Evolutionary conservation across 495 filamentous ascomycete genomes (phyloP).

Genomic region (Parachaetomium inaequale): DNA sequence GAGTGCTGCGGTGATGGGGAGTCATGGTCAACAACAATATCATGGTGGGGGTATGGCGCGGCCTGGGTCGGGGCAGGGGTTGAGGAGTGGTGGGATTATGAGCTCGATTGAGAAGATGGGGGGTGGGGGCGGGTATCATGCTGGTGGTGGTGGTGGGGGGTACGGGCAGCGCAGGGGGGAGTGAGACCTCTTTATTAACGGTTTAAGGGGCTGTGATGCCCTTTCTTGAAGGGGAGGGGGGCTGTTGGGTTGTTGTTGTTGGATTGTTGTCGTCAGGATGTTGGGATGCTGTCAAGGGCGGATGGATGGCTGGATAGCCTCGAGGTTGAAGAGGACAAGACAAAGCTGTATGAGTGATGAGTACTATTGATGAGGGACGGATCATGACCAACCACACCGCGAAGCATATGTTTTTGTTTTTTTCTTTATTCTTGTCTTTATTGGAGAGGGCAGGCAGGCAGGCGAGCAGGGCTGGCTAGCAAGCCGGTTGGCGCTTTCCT

Average conservation of each 20-base stretch:
- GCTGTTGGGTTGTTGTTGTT: no score
- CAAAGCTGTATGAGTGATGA: background rate
- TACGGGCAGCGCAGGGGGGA: conserved; percentile 16
- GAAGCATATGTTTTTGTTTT: background rate
- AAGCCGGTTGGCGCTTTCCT: background rate
- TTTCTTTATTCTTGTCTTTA: background rate
- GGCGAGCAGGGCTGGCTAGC: background rate
- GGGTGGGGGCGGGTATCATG: conserved; percentile 33
- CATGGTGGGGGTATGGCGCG: conserved; percentile 38
- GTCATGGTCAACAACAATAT: background rate
- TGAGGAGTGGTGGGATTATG: conserved; percentile 57
- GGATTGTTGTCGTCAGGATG: no score
- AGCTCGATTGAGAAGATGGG: conserved; percentile 71
- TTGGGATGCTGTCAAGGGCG: no score
- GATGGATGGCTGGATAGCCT: no score
- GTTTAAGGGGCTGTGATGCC: background rate
- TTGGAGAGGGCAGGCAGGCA: background rate
- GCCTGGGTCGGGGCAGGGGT: conserved; percentile 39
- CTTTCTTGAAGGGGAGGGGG: background rate
- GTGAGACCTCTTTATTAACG: background rate
- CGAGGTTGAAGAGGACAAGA: background rate
- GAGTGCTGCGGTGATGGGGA: conserved; percentile 29
- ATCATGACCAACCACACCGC: background rate
- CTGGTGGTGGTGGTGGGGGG: conserved; percentile 19
- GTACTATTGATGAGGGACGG: background rate